These are phyloP conservation scores for Echria macrotheca DNA, from an alignment of 495 filamentous ascomycete genomes.

Conservation along the genomic window DNA sequence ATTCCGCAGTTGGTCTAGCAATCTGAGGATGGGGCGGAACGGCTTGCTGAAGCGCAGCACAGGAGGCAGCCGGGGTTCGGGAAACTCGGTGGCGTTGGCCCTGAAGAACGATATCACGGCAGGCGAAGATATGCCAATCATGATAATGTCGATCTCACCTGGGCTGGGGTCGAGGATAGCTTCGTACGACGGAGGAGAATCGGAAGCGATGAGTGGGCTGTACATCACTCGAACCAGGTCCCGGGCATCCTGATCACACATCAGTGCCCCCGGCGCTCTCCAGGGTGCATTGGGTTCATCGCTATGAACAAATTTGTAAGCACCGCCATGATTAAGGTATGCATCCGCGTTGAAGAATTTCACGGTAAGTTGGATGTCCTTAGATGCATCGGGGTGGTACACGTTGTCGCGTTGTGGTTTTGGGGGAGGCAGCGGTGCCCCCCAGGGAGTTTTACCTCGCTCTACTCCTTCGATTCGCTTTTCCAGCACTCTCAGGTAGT, in stretches of 20 bases:
- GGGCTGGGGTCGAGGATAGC: conserved; percentile 3
- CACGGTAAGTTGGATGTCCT: background rate
- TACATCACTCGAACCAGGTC: conserved; percentile 9
- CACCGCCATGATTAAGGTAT: too few species aligned
- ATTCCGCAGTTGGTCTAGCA: background rate
- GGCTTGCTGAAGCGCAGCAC: background rate
- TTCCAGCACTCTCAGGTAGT: conserved; percentile 11
- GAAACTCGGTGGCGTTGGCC: too few species aligned
- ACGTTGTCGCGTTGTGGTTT: too few species aligned
- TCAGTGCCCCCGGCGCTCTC: background rate
- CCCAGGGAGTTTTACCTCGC: too few species aligned
- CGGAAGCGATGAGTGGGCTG: background rate
- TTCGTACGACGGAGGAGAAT: too few species aligned
- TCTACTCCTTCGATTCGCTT: conserved; percentile 7
- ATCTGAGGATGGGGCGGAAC: conserved; percentile 1
- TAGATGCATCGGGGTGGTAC: too few species aligned
- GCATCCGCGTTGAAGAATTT: conserved; percentile 4
- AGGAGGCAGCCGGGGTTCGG: too few species aligned
- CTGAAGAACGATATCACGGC: too few species aligned
- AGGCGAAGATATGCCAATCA: conserved; percentile 3
- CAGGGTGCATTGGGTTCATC: too few species aligned
- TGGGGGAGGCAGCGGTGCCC: too few species aligned
- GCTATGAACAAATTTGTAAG: too few species aligned
- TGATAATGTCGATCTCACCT: conserved; percentile 9
- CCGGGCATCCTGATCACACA: background rate